phyloP scores from a whole-genome alignment of 1,284 basidiomycete genomes.

The Austroboletus olivaceoglutinosus region DNA sequence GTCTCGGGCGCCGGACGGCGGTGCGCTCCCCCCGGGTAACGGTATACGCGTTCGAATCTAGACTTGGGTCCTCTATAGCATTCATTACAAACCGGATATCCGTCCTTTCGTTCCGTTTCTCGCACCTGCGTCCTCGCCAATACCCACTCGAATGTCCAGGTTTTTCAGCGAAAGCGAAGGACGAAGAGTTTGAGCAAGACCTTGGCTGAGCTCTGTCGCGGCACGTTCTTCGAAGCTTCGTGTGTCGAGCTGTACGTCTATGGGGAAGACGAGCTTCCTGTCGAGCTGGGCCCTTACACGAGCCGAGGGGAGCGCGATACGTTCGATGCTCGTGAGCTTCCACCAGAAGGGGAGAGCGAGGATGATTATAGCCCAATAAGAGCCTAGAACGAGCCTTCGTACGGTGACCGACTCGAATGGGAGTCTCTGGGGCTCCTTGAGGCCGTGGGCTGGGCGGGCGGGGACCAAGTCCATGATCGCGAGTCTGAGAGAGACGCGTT shows the following conservation, averaged over 20 bases:
- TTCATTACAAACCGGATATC: conserved; percentile 9
- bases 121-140: conserved; percentile 27
- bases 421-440: conserved; percentile 50
- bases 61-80: conserved; percentile 15
- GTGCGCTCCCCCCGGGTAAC: conserved; percentile 27
- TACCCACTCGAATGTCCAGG: conserved; percentile 36
- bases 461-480: conserved; percentile 23
- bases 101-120: conserved; percentile 1
- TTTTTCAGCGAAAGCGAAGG: conserved; percentile 39
- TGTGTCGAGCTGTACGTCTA: conserved; percentile 49
- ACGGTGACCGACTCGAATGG: conserved; percentile 49
- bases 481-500: conserved; percentile 9
- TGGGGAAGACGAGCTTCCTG: conserved; percentile 49
- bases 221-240: conserved; percentile 16
- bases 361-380: conserved; percentile 76
- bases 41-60: conserved; percentile 19
- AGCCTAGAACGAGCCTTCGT: conserved; percentile 58
- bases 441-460: conserved; percentile 24
- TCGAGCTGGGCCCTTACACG: conserved; percentile 55
- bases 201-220: conserved; percentile 25
- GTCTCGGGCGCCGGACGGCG: conserved; percentile 20
- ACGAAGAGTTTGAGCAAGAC: conserved; percentile 14
- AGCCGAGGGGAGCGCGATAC: conserved; percentile 67
- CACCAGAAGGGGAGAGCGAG: conserved; percentile 85
- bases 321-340: conserved; percentile 82